phyloP scores from a whole-genome alignment of 2,329 filamentous ascomycete species.

The Penicillium sp. region DNA sequence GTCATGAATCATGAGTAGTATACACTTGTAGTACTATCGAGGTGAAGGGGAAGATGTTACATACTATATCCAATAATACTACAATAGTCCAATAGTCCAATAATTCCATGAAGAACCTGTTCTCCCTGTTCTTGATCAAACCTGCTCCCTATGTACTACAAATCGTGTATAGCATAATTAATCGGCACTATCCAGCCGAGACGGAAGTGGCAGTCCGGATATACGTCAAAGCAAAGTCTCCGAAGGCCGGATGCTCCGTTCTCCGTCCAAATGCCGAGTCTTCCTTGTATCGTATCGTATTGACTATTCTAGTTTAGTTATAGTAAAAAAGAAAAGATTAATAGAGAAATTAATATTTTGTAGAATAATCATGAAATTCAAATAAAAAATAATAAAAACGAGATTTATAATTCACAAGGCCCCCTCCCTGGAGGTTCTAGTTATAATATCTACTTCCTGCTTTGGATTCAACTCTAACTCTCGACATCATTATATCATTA shows the following conservation, averaged over 20 bases:
- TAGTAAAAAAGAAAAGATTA: neutral
- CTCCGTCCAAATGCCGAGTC: constrained; percentile 20
- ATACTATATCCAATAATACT: too few relatives aligned
- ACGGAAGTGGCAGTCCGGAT: constrained; percentile 21
- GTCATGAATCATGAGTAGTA: too few relatives aligned
- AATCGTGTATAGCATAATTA: too few relatives aligned
- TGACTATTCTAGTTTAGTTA: too few relatives aligned
- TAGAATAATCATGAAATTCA: neutral
- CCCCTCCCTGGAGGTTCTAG: neutral
- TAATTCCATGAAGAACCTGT: too few relatives aligned
- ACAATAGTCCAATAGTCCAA: too few relatives aligned
- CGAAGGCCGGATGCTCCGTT: constrained; percentile 20
- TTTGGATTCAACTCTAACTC: constrained; percentile 3
- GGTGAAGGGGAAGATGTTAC: too few relatives aligned
- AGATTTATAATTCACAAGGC: too few relatives aligned
- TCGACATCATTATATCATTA: constrained; percentile 30
- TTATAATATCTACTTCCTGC: neutral
- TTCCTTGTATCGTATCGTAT: too few relatives aligned
- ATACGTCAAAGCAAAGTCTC: constrained; percentile 23
- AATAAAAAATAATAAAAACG: neutral
- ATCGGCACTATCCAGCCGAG: constrained; percentile 14
- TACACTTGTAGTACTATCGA: too few relatives aligned
- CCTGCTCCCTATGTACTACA: too few relatives aligned
- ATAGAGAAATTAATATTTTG: neutral
- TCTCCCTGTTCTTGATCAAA: too few relatives aligned